Base-by-base conservation (phyloP, 306 rosid species). In the Arachis stenosperma region DNA sequence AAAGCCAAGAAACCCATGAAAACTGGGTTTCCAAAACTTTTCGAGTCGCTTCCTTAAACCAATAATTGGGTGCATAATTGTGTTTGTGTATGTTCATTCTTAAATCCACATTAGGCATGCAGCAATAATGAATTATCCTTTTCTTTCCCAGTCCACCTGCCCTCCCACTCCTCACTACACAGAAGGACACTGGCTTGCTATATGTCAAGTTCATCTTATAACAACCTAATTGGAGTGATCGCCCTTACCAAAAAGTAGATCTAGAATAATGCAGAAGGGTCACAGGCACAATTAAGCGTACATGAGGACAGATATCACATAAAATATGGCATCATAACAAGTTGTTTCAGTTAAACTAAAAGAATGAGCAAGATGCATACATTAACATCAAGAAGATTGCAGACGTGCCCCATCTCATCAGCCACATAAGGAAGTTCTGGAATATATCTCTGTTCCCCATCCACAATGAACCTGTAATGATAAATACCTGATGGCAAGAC, bases 391-490 rank as follows among this genome's bases (percentile, higher is more conserved):
- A 92, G 92, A 71, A 92, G 90, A 81, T 92, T 92, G 82, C 86
- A 90, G 78, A 86, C 77, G 82, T 80, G 78, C 76, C 98, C 96
- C 78, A 81, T 84, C 76, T 92, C 96, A 62, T 88, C 96, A 66
- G 90, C 83, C 79, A 78, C 81, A 66, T 43, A 87, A 62, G 97
- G 90, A 79, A 87, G 90, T 17, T 93, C 98, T 9, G 97, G 97
- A 75, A 77, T 80, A 75, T 83, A 86, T 86, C 91, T 87, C 84
- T 78, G 76, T 63, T 93, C 90, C 43, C 92, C 93, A 77, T 93
- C 98, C n/a, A 93, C 96, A 53, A 86, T 68, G 79, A 90, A 82
- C 89, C 80, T 90, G 86, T 90, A 93, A 83, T 86, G 98, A 81
- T 88, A 93, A 66, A 87, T 70, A 70, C 98, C 98, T 33, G 88